Conservation (phyloP, 768 basidiomycete species). For the Hericium erinaceus region DNA sequence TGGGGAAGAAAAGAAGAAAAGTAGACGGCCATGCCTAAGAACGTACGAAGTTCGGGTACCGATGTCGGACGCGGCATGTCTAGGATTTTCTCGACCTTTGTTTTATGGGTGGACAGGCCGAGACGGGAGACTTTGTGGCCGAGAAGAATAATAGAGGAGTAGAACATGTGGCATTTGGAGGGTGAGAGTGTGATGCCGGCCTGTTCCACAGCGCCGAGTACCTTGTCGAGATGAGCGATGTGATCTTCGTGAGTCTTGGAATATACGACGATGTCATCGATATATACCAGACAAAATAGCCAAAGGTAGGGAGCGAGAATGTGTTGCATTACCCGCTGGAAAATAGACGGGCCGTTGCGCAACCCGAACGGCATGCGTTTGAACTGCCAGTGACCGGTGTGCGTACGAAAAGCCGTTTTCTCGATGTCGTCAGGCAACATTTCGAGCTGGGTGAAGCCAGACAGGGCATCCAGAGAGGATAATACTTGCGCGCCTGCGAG, state of each 20-base stretch:
- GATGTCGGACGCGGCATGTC: too few relatives aligned
- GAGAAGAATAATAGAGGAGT: too few relatives aligned
- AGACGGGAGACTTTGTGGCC: too few relatives aligned
- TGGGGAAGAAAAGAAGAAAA: slow-evolving; percentile 28
- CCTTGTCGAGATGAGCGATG: slow-evolving; percentile 14
- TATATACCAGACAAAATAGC: too few relatives aligned
- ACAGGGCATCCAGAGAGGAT: slow-evolving; percentile 18
- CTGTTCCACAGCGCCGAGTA: slow-evolving; percentile 19
- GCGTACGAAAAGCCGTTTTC: slow-evolving; percentile 30
- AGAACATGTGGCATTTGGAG: slow-evolving; percentile 18
- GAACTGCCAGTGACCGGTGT: slow-evolving; percentile 33
- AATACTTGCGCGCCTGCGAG: slow-evolving; percentile 18
- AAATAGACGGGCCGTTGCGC: slow-evolving; percentile 25
- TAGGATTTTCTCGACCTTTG: too few relatives aligned
- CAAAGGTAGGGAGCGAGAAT: too few relatives aligned
- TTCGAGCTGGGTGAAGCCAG: slow-evolving; percentile 23
- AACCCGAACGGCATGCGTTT: slow-evolving; percentile 29
- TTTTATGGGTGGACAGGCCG: too few relatives aligned
- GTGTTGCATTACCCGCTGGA: slow-evolving; percentile 32
- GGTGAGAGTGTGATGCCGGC: slow-evolving; percentile 18
- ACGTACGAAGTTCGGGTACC: slow-evolving; percentile 13
- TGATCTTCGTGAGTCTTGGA: too few relatives aligned
- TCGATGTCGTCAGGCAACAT: slow-evolving; percentile 31
- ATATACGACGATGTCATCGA: too few relatives aligned
- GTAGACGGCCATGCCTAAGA: slow-evolving; percentile 30